Evolutionary conservation across 306 rosid species (phyloP).

Genomic region (Sicyos edulis): DNA sequence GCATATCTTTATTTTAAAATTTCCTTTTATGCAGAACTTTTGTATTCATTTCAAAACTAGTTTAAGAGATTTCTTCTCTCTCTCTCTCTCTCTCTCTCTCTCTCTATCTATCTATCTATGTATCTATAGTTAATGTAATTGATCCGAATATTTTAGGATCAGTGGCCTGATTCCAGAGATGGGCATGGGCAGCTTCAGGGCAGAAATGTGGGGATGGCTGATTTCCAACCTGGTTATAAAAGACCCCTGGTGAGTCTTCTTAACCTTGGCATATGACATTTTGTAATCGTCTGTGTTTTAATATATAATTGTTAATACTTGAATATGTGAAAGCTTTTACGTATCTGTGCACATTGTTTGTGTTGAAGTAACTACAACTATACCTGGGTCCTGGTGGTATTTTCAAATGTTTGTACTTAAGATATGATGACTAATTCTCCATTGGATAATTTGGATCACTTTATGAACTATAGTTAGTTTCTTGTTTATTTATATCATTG

Average conservation of each 20-base stretch:
- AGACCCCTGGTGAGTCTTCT: slow-evolving; percentile 57
- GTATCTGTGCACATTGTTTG: not conserved
- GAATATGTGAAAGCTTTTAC: not conserved
- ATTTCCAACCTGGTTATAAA: slow-evolving; percentile 56
- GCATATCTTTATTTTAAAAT: slow-evolving; percentile 10
- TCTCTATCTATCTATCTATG: too few species aligned
- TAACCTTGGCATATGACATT: not conserved
- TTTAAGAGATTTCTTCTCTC: slow-evolving; percentile 25
- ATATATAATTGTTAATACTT: not conserved
- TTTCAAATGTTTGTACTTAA: not conserved
- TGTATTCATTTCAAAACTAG: slow-evolving; percentile 23
- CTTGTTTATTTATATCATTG: not conserved
- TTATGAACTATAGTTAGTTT: not conserved
- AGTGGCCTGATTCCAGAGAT: slow-evolving; percentile 56
- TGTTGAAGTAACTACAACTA: not conserved
- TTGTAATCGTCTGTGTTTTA: not conserved
- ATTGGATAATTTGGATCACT: not conserved
- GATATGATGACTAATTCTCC: not conserved
- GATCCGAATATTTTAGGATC: slow-evolving; percentile 46
- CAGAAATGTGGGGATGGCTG: slow-evolving; percentile 46
- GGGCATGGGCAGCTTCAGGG: slow-evolving; percentile 69
- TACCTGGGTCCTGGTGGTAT: not conserved
- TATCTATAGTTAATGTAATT: slow-evolving; percentile 24
- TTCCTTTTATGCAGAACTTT: not conserved
- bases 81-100: too few species aligned